Base-by-base conservation (phyloP, 192 early-diverging fungal species). In the Entomortierella lignicola region DNA sequence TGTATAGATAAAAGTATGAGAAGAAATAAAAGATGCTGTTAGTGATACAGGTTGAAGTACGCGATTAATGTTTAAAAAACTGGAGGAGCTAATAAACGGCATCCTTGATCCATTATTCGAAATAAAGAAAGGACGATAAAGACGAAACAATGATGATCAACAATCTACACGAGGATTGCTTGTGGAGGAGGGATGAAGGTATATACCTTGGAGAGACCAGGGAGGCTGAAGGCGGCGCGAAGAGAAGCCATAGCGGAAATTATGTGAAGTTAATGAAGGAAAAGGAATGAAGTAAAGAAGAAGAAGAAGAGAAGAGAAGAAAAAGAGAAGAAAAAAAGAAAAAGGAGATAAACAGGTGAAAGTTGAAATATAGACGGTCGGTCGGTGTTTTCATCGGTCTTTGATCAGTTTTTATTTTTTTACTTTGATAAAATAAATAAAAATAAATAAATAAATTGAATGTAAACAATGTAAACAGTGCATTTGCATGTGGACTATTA, bases 151-250 rank as follows among this genome's bases (percentile, higher is more conserved):
- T 37, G 34, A 37, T 4, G 34, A 37, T 7, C 34, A n/a, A n/a
- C 10, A 10, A 37, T 37, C 34, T 37, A 37, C 34, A 37, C 10
- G 5, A 10, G 34, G 34, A 37, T 10, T 37, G 4, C 5, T 37
- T 37, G 34, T 11, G 52, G 23, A 15, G 26, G 0, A 23, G 21
- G 20, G 61, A 31, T 11, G 48, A 29, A 32, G 30, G 25, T 37
- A 32, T 13, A 51, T 79, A 79, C 75, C 75, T 79, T 69, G 75
- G 75, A 66, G 32, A 79, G 75, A 62, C 75, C 63, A 70, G 75
- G 75, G 63, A 77, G 65, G 61, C 73, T 64, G 73, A 79, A 79
- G 57, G 67, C 75, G 70, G 75, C 67, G 23, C 75, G 75, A 51
- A 79, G 75, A 65, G 75, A 79, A 50, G 75, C 75, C 75, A 79